phyloP scores from a whole-genome alignment of 1,284 basidiomycete species.

The Jaminaea rosea region DNA sequence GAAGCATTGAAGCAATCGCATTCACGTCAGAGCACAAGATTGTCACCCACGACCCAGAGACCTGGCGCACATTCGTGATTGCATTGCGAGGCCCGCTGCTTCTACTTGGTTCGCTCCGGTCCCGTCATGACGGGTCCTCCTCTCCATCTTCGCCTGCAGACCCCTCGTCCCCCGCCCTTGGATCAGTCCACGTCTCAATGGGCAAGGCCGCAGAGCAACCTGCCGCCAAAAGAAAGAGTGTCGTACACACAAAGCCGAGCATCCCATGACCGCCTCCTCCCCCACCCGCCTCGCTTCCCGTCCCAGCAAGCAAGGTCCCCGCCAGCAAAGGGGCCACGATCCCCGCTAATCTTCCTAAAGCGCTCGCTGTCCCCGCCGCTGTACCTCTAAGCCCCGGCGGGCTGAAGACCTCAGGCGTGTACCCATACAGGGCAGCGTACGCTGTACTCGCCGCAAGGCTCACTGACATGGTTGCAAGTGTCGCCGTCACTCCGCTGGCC shows the following conservation, averaged over 20 bases:
- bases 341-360: slow-evolving; percentile 35
- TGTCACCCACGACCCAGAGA: too few species aligned
- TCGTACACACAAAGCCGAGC: background rate
- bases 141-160: too few species aligned
- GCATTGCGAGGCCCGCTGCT: too few species aligned
- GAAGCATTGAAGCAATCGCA: too few species aligned
- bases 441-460: slow-evolving; percentile 32
- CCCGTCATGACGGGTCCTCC: too few species aligned
- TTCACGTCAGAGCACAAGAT: too few species aligned
- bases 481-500: slow-evolving; percentile 9
- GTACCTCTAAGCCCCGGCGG: slow-evolving; percentile 33
- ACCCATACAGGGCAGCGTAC: slow-evolving; percentile 42
- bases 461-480: slow-evolving; percentile 11
- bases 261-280: too few species aligned
- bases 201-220: background rate
- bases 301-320: slow-evolving; percentile 1
- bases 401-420: slow-evolving; percentile 40
- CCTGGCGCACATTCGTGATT: too few species aligned
- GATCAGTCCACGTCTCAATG: slow-evolving; percentile 1
- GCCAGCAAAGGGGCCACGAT: slow-evolving; percentile 40
- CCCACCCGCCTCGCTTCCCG: too few species aligned
- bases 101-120: too few species aligned
- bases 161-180: too few species aligned
- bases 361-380: slow-evolving; percentile 35
- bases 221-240: background rate